Conservation (phyloP, 805 yeast genomes). For the Candida nitratophila region DNA sequence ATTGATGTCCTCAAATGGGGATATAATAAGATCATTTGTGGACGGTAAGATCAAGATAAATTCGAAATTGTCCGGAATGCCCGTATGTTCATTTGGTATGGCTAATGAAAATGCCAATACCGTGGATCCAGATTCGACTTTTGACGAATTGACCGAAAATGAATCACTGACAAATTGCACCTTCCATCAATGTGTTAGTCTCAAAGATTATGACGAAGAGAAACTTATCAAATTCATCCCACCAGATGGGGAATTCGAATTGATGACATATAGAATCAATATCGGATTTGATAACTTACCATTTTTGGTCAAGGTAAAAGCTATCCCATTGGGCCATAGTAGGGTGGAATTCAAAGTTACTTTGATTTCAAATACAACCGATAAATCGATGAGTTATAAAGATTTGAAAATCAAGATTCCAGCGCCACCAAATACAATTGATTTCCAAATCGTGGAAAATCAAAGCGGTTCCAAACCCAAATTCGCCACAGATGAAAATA, state of each 20-base stretch:
- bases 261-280: constrained; percentile 64
- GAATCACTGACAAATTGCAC: constrained; percentile 63
- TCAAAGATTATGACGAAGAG: constrained; percentile 59
- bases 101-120: constrained; percentile 34
- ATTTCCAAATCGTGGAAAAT: constrained; percentile 31
- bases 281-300: constrained; percentile 53
- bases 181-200: constrained; percentile 81
- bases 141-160: constrained; percentile 2
- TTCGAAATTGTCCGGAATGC: constrained; percentile 73
- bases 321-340: constrained; percentile 35
- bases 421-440: constrained; percentile 55
- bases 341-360: constrained; percentile 30
- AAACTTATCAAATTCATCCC: constrained; percentile 68
- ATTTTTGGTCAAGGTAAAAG: constrained; percentile 53
- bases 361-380: constrained; percentile 43
- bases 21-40: constrained; percentile 60
- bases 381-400: constrained; percentile 54
- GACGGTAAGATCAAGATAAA: constrained; percentile 71
- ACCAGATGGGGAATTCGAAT: constrained; percentile 82
- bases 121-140: background rate
- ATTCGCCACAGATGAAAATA: constrained; percentile 57
- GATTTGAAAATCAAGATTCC: constrained; percentile 63
- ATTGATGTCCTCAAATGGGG: constrained; percentile 58
- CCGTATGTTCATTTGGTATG: constrained; percentile 75
- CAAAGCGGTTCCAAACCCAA: constrained; percentile 59